These are phyloP conservation scores for Fusarium oxysporum DNA, from an alignment of 2,329 filamentous ascomycete species.

Conservation along the genomic window DNA sequence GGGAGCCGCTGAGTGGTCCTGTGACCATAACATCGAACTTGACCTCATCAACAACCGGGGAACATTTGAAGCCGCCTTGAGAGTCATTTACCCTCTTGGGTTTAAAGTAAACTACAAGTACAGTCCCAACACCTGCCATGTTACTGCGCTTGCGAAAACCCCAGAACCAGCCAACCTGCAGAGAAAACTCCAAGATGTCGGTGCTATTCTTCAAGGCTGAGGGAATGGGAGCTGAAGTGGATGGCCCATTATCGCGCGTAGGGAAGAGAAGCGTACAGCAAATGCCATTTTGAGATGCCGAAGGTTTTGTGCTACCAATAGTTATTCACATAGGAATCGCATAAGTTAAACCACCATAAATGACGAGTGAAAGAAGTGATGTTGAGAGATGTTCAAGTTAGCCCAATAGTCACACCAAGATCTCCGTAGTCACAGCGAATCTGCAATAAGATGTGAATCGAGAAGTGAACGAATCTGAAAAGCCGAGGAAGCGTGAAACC, in stretches of 20 bases:
- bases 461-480: background rate
- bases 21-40: background rate
- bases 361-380: background rate
- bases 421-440: background rate
- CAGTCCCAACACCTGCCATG: background rate
- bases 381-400: background rate
- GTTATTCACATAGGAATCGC: too few relatives aligned
- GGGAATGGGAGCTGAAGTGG: background rate
- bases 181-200: background rate
- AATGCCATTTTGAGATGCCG: background rate
- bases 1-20: background rate
- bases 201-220: background rate
- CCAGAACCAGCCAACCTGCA: background rate
- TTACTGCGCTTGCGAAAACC: background rate
- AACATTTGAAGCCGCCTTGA: background rate
- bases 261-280: rapidly evolving
- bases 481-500: background rate
- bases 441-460: background rate
- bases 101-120: background rate
- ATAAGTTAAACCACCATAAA: rapidly evolving
- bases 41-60: background rate
- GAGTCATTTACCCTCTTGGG: background rate
- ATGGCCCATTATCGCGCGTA: rapidly evolving
- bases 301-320: background rate
- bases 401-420: background rate